Evolutionary conservation across 1,139 yeast species (phyloP).

Genomic region (Barnettozyma hawaiiensis): DNA sequence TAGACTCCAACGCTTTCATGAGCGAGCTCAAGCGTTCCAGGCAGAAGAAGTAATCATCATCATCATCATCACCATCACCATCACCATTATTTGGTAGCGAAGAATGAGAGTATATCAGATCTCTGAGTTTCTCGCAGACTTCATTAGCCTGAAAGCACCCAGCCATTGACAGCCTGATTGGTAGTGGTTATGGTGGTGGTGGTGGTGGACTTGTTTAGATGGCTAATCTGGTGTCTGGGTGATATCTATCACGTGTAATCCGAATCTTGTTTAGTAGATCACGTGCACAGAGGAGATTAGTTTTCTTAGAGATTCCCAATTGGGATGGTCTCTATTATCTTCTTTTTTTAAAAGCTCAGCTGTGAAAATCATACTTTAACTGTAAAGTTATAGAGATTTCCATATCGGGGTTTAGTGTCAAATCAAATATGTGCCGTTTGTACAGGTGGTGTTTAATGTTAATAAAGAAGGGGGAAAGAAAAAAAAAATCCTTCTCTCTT

Average conservation of each 20-base stretch:
- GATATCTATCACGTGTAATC: slow-evolving; percentile 1
- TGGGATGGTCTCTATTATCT: not conserved
- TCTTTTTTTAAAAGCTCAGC: no score
- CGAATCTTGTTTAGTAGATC: no score
- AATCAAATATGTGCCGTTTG: slow-evolving; percentile 10
- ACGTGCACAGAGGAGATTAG: no score
- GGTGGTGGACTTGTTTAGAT: no score
- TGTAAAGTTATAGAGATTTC: not conserved
- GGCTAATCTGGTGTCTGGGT: no score
- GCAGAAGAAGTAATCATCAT: not conserved
- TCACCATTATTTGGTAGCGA: not conserved
- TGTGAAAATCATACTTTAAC: no score
- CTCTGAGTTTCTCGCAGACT: not conserved
- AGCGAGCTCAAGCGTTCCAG: not conserved
- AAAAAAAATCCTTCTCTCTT: not conserved
- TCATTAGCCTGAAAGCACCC: not conserved
- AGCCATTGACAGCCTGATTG: not conserved
- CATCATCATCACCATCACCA: no score
- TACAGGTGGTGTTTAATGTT: slow-evolving; percentile 5
- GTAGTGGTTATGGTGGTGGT: no score
- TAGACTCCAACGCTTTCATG: not conserved
- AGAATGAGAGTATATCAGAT: not conserved
- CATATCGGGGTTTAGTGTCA: slow-evolving; percentile 4
- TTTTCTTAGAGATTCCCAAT: no score
- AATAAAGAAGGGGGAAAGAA: not conserved